phyloP scores from a whole-genome alignment of 106 monocot genomes.

The Iris macrosiphon region DNA sequence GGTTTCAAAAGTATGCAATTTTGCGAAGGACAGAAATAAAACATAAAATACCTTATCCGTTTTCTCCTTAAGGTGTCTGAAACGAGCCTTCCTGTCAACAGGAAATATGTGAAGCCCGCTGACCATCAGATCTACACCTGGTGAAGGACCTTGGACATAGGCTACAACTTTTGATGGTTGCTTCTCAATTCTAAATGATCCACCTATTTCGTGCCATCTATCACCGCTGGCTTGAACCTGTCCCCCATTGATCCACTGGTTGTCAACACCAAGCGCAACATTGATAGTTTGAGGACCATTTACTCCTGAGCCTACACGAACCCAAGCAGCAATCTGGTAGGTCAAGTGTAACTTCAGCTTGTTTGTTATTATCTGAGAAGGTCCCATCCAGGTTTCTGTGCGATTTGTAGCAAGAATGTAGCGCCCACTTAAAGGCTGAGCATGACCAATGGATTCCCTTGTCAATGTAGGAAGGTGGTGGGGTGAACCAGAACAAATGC shows the following conservation, averaged over 20 bases:
- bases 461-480: conserved; percentile 42
- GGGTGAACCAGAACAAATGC: conserved; percentile 39
- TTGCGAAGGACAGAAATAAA: background rate
- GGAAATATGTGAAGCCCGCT: conserved; percentile 68
- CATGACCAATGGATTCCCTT: conserved; percentile 22
- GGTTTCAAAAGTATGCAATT: background rate
- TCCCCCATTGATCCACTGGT: conserved; percentile 78
- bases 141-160: conserved; percentile 77
- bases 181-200: conserved; percentile 88
- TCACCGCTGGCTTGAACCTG: conserved; percentile 49
- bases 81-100: conserved; percentile 65
- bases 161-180: conserved; percentile 59
- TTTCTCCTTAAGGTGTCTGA: conserved; percentile 64
- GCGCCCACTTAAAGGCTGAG: conserved; percentile 35
- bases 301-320: conserved; percentile 50
- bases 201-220: conserved; percentile 70
- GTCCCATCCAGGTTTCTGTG: conserved; percentile 87
- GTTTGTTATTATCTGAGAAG: conserved; percentile 69
- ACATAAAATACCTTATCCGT: conserved; percentile 66
- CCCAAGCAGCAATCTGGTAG: conserved; percentile 81
- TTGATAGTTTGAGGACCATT: conserved; percentile 57
- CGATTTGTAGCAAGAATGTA: conserved; percentile 50
- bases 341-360: conserved; percentile 54
- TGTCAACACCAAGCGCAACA: conserved; percentile 67
- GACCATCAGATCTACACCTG: conserved; percentile 68